Percentiles rank a stretch among this genome's conserved stretches.
These are phyloP conservation scores for Cyphellophora europaea DNA, from an alignment of 2,329 filamentous ascomycete genomes.

Conservation along the genomic window DNA sequence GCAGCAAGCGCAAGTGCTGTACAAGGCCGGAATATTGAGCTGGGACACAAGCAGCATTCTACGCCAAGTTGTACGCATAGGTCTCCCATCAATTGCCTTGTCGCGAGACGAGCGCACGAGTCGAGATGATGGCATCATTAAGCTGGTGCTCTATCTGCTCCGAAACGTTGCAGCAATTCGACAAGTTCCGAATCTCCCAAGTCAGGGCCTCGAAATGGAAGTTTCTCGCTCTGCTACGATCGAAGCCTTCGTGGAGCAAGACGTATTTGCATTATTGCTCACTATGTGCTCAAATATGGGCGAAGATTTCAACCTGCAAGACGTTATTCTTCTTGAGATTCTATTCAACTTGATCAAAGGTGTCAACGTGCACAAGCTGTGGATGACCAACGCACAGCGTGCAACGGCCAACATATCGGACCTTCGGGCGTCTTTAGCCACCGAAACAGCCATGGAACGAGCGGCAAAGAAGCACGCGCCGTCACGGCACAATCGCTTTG, in stretches of 20 bases:
- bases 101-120: slow-evolving; percentile 64
- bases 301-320: slow-evolving; percentile 83
- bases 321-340: slow-evolving; percentile 82
- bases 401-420: slow-evolving; percentile 62
- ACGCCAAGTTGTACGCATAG: slow-evolving; percentile 69
- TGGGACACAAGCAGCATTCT: slow-evolving; percentile 70
- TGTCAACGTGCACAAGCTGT: slow-evolving; percentile 72
- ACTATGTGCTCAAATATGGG: slow-evolving; percentile 88
- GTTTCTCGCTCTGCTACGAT: slow-evolving; percentile 81
- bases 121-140: slow-evolving; percentile 86
- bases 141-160: slow-evolving; percentile 78
- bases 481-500: slow-evolving; percentile 85
- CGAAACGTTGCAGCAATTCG: slow-evolving; percentile 82
- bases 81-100: slow-evolving; percentile 75
- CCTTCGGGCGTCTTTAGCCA: slow-evolving; percentile 63
- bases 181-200: slow-evolving; percentile 60
- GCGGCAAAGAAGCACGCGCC: slow-evolving; percentile 69
- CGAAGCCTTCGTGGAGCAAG: slow-evolving; percentile 80
- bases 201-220: slow-evolving; percentile 81
- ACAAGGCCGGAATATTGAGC: slow-evolving; percentile 82
- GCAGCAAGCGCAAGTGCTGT: slow-evolving; percentile 75
- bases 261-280: slow-evolving; percentile 75
- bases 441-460: slow-evolving; percentile 75
- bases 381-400: slow-evolving; percentile 69
- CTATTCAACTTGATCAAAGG: slow-evolving; percentile 90